Evolutionary conservation across 164 flowering plant species (phyloP).

Genomic region (Aristolochia californica): DNA sequence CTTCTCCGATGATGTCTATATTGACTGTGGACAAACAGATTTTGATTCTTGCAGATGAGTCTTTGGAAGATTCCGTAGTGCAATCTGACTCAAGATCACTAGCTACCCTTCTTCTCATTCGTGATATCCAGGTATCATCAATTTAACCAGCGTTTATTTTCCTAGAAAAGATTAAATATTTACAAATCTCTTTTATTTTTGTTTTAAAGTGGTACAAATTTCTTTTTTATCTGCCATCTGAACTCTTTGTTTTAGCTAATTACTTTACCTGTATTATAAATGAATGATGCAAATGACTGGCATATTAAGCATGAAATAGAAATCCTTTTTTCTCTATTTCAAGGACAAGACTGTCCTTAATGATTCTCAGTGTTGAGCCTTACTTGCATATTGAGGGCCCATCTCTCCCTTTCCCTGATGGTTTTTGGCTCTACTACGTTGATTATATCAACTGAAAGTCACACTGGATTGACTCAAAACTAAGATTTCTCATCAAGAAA

Average conservation of each 20-base stretch:
- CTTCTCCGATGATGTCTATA: too few relatives aligned
- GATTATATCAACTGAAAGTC: too few relatives aligned
- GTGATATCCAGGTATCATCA: constrained; percentile 72
- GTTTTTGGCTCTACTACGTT: too few relatives aligned
- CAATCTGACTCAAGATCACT: constrained; percentile 93
- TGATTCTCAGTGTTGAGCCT: too few relatives aligned
- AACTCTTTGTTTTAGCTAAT: background rate
- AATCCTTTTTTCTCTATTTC: background rate
- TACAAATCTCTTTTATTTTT: too few relatives aligned
- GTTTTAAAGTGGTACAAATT: background rate
- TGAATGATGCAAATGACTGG: background rate
- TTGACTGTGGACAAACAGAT: constrained; percentile 62
- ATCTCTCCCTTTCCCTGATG: too few relatives aligned
- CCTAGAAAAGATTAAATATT: too few relatives aligned
- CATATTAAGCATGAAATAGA: background rate
- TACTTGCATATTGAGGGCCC: too few relatives aligned
- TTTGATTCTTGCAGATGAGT: constrained; percentile 94
- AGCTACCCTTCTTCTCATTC: constrained; percentile 90
- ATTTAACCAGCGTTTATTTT: background rate
- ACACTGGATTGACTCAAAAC: too few relatives aligned
- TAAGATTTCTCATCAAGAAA: too few relatives aligned
- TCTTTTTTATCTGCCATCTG: background rate
- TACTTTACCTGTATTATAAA: background rate
- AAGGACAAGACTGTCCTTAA: too few relatives aligned
- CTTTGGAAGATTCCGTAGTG: constrained; percentile 80